Evolutionary conservation across 2,329 filamentous ascomycete species (phyloP).

Genomic region (Colletotrichum simmondsii): DNA sequence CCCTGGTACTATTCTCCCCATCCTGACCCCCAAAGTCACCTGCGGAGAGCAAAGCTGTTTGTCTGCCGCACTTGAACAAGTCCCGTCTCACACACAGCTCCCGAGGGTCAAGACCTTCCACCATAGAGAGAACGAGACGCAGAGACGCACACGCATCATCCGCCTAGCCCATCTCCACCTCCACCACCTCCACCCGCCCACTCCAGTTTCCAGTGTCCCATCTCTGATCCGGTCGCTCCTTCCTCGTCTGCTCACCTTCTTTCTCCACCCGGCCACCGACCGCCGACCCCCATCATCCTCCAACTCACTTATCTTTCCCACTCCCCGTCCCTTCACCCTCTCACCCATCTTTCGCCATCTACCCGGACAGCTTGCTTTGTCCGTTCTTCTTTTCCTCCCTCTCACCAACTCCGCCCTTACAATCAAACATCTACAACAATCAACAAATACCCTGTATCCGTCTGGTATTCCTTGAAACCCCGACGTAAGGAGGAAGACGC

Average conservation of each 20-base stretch:
- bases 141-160: constrained; percentile 30
- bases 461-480: neutral
- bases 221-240: constrained; percentile 12
- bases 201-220: constrained; percentile 6
- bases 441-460: constrained; percentile 55
- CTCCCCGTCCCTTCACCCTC: constrained; percentile 10
- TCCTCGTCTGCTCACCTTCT: constrained; percentile 32
- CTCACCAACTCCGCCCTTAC: neutral
- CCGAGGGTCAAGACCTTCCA: constrained; percentile 20
- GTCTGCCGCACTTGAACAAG: constrained; percentile 11
- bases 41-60: constrained; percentile 26
- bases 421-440: constrained; percentile 41
- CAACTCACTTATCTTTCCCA: constrained; percentile 33
- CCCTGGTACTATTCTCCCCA: neutral
- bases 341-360: constrained; percentile 11
- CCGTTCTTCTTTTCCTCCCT: constrained; percentile 3
- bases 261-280: constrained; percentile 31
- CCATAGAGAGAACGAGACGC: constrained; percentile 13
- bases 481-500: neutral
- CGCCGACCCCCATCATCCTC: constrained; percentile 26
- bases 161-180: constrained; percentile 26
- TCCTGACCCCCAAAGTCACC: constrained; percentile 19
- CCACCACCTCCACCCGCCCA: constrained; percentile 23
- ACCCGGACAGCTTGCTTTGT: neutral
- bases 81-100: constrained; percentile 20